These are phyloP conservation scores for Sarcomyxa edulis DNA, from an alignment of 768 basidiomycete genomes.

Conservation along the genomic window DNA sequence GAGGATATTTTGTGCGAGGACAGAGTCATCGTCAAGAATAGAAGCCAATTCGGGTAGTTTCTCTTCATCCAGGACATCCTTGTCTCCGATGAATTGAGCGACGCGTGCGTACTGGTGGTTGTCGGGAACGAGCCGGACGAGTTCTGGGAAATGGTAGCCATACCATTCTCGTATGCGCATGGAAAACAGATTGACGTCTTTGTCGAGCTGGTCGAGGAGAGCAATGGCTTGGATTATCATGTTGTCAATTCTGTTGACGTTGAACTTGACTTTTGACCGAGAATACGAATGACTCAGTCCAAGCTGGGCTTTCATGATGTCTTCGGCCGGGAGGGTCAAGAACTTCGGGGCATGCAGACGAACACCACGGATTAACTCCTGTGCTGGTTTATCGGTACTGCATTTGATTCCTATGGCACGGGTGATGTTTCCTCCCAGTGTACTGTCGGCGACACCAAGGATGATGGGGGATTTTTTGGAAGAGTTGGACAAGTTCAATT, in stretches of 20 bases:
- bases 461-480: slow-evolving; percentile 64
- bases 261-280: slow-evolving; percentile 96
- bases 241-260: slow-evolving; percentile 93
- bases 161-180: slow-evolving; percentile 99
- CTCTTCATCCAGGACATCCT: slow-evolving; percentile 73
- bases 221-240: slow-evolving; percentile 99
- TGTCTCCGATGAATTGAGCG: slow-evolving; percentile 85
- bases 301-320: slow-evolving; percentile 90
- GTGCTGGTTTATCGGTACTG: slow-evolving; percentile 74
- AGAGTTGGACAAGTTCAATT: slow-evolving; percentile 79
- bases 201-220: slow-evolving; percentile 97
- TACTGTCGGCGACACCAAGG: slow-evolving; percentile 75
- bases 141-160: slow-evolving; percentile 98
- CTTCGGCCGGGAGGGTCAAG: slow-evolving; percentile 81
- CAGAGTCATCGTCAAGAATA: slow-evolving; percentile 79
- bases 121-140: slow-evolving; percentile 88
- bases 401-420: slow-evolving; percentile 67
- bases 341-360: slow-evolving; percentile 88
- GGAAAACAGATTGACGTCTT: slow-evolving; percentile 97
- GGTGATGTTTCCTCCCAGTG: slow-evolving; percentile 75
- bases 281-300: slow-evolving; percentile 98
- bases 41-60: slow-evolving; percentile 74
- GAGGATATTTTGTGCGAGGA: slow-evolving; percentile 86
- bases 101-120: slow-evolving; percentile 90
- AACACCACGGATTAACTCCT: slow-evolving; percentile 88